phyloP scores from a whole-genome alignment of 176 grass and related monocot genomes.

The Cenchrus americanus region DNA sequence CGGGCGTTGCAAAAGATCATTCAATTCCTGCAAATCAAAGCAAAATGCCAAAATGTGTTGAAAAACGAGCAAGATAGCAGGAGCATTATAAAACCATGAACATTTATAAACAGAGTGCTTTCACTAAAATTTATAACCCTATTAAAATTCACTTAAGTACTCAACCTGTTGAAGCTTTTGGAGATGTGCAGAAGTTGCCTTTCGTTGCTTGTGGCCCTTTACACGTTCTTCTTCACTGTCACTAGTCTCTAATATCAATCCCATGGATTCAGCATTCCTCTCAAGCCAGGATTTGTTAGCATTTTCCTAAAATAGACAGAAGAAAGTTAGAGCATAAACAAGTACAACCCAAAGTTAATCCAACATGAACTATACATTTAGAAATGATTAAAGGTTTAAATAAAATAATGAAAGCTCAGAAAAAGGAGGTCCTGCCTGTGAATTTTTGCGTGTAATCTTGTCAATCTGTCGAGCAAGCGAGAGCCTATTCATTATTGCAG shows the following conservation, averaged over 20 bases:
- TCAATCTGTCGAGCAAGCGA: conserved; percentile 86
- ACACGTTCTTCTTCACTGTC: conserved; percentile 77
- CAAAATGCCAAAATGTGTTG: conserved; percentile 38
- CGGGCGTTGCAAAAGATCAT: conserved; percentile 58
- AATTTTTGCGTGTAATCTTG: conserved; percentile 68
- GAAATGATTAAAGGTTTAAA: conserved; percentile 8
- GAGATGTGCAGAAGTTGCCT: conserved; percentile 60
- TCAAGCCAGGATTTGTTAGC: conserved; percentile 82
- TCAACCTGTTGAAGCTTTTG: conserved; percentile 81
- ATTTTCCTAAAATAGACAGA: conserved; percentile 69
- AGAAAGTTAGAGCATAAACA: conserved; percentile 12
- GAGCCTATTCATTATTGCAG: conserved; percentile 69
- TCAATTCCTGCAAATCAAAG: conserved; percentile 66
- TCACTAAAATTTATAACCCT: conserved; percentile 20
- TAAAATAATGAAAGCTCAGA: conserved; percentile 30
- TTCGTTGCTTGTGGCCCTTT: conserved; percentile 59
- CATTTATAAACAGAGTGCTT: conserved; percentile 1
- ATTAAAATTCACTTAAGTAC: conserved; percentile 30
- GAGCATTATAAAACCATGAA: conserved; percentile 36
- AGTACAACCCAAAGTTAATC: not conserved
- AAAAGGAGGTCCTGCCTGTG: conserved; percentile 54
- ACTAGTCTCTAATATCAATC: conserved; percentile 65
- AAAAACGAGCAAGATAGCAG: conserved; percentile 26
- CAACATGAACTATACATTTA: not conserved
- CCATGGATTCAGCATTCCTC: conserved; percentile 83